Evolutionary conservation across 2,329 filamentous ascomycete species (phyloP).

Genomic region (Hypoxylon sp.): DNA sequence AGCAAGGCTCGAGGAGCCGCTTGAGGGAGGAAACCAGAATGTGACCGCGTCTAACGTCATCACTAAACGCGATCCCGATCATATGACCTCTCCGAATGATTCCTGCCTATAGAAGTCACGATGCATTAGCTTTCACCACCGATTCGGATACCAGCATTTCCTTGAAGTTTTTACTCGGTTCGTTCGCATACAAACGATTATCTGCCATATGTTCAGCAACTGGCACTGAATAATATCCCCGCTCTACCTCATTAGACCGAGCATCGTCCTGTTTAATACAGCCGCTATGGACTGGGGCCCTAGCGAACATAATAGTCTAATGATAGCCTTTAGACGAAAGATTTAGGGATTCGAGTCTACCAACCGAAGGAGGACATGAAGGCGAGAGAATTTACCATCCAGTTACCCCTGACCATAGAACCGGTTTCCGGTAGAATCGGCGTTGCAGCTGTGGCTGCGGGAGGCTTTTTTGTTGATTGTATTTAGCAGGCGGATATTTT

Average conservation of each 20-base stretch:
- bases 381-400: not conserved
- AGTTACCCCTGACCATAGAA: constrained; percentile 4
- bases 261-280: constrained; percentile 27
- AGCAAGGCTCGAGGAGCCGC: constrained; percentile 66
- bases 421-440: not conserved
- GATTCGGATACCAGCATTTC: constrained; percentile 27
- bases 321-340: constrained; percentile 35
- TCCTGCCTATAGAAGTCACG: constrained; percentile 25
- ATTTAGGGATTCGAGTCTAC: constrained; percentile 4
- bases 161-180: constrained; percentile 21
- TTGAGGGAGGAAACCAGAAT: constrained; percentile 66
- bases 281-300: constrained; percentile 32
- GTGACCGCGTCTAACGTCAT: constrained; percentile 39
- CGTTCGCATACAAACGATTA: constrained; percentile 21
- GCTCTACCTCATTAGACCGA: constrained; percentile 31
- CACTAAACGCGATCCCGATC: not conserved
- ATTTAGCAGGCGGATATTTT: constrained; percentile 14
- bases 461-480: constrained; percentile 16
- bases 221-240: constrained; percentile 25
- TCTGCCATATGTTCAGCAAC: constrained; percentile 18
- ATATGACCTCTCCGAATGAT: constrained; percentile 16
- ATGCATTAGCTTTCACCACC: constrained; percentile 33
- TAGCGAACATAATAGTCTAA: constrained; percentile 47
- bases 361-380: not conserved
- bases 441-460: constrained; percentile 14